Conservation (phyloP, 2,329 filamentous ascomycete genomes). For the Cercospora beticola region DNA sequence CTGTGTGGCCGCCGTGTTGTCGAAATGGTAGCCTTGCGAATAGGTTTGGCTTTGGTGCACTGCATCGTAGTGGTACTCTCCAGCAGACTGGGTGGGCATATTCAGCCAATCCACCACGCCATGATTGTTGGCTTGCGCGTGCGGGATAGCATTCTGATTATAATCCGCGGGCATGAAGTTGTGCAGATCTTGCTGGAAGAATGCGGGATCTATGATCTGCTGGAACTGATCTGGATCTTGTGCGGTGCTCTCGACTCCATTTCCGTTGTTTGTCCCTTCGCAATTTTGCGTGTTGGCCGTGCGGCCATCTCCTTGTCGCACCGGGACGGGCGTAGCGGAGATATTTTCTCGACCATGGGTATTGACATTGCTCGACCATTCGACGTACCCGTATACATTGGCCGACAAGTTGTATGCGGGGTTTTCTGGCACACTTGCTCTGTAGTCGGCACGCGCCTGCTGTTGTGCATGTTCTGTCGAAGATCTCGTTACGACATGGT, state of each 20-base stretch:
- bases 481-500: neutral
- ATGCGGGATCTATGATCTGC: neutral
- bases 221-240: conserved; percentile 1
- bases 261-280: neutral
- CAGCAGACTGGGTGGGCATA: neutral
- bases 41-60: neutral
- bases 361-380: neutral
- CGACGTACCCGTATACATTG: neutral
- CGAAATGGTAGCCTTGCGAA: neutral
- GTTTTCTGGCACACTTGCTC: neutral
- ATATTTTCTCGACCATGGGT: neutral
- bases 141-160: neutral
- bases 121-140: neutral
- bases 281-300: neutral
- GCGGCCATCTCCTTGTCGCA: neutral
- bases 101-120: neutral
- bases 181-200: conserved; percentile 5
- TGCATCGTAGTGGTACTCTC: neutral
- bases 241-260: neutral
- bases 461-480: neutral
- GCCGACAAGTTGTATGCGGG: neutral
- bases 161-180: neutral
- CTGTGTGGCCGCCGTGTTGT: neutral
- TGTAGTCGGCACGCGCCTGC: neutral
- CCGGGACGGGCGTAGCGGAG: neutral